These are phyloP conservation scores for Cryphonectria japonica DNA, from an alignment of 2,329 filamentous ascomycete species.

Conservation along the genomic window DNA sequence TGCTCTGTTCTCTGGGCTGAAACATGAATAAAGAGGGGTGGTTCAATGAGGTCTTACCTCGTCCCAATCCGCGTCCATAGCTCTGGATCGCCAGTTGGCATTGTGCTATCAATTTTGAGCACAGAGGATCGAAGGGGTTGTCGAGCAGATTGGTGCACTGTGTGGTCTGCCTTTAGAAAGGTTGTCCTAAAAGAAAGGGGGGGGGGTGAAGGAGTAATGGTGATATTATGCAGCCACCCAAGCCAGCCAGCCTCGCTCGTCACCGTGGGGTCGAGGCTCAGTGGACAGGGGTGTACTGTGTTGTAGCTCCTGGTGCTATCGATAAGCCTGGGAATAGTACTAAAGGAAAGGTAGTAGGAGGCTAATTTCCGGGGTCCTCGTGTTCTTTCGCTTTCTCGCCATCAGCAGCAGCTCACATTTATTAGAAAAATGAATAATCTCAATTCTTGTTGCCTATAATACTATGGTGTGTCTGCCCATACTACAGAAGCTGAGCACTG, in stretches of 20 bases:
- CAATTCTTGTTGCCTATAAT: conserved; percentile 5
- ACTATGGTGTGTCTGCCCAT: background rate
- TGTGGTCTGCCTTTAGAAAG: background rate
- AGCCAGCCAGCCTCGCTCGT: conserved; percentile 11
- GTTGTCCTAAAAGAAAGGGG: background rate
- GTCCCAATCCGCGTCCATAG: conserved; percentile 71
- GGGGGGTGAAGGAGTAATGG: background rate
- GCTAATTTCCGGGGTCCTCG: background rate
- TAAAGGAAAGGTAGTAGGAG: background rate
- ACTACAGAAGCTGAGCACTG: background rate
- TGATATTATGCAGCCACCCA: background rate
- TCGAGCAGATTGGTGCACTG: conserved; percentile 8
- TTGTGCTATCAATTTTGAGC: conserved; percentile 19
- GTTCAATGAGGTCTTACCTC: conserved; percentile 52
- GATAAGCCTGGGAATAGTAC: conserved; percentile 7
- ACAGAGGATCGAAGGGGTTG: conserved; percentile 1
- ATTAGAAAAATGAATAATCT: background rate
- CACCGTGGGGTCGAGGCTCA: conserved; percentile 20
- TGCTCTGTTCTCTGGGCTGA: background rate
- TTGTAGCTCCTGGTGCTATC: conserved; percentile 9
- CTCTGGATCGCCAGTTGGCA: conserved; percentile 30
- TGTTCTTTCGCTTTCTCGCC: background rate
- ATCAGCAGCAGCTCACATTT: background rate
- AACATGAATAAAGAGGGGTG: conserved; percentile 6
- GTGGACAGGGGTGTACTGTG: background rate